Evolutionary conservation across 192 early-diverging fungal species (phyloP).

Genomic region (Coemansia sp.): DNA sequence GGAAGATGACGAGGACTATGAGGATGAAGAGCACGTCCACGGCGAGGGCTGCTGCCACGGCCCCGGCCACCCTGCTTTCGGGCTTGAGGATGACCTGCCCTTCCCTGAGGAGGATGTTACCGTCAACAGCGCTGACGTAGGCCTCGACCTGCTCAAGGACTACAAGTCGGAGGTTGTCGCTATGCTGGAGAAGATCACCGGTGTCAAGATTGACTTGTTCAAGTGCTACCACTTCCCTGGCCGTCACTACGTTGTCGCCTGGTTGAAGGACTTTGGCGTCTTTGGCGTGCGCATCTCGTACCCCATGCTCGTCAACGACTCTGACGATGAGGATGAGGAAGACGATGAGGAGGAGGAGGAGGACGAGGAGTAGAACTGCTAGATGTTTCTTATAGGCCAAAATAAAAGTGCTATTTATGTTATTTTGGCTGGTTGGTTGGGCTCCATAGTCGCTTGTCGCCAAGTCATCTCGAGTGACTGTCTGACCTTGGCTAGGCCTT

Average conservation of each 20-base stretch:
- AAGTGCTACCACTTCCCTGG: constrained; percentile 56
- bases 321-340: constrained; percentile 31
- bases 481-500: background rate
- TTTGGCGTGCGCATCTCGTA: constrained; percentile 56
- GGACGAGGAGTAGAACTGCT: constrained; percentile 11
- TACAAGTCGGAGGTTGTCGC: constrained; percentile 32
- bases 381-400: background rate
- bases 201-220: constrained; percentile 48
- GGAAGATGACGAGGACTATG: constrained; percentile 32
- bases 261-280: constrained; percentile 53
- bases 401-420: background rate
- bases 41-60: constrained; percentile 49
- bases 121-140: constrained; percentile 24
- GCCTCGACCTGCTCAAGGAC: constrained; percentile 50
- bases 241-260: constrained; percentile 54
- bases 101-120: constrained; percentile 46
- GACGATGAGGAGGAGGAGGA: constrained; percentile 24
- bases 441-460: background rate
- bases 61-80: constrained; percentile 23
- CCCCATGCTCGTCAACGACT: constrained; percentile 47
- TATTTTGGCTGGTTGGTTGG: background rate
- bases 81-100: constrained; percentile 42
- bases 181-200: constrained; percentile 43
- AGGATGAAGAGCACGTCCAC: constrained; percentile 50
- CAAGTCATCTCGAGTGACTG: background rate